A percentile compares a stretch with the other conserved stretches of the same genome.
These are phyloP conservation scores for Carpinus viminea DNA, from an alignment of 306 rosid species.

Conservation along the genomic window DNA sequence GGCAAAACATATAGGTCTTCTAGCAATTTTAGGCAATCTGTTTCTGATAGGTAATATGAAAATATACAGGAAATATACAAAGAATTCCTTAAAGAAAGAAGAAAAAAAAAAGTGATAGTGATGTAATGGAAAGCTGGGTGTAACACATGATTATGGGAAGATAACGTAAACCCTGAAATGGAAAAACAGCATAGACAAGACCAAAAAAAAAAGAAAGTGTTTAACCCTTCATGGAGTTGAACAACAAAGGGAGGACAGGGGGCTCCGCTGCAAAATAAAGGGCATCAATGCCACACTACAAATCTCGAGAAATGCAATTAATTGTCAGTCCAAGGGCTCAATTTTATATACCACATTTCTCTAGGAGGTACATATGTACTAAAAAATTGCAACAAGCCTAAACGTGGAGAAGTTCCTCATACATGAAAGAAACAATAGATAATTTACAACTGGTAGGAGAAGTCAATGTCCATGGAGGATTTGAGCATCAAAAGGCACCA, in stretches of 20 bases:
- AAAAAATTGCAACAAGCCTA: background rate
- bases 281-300: background rate
- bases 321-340: background rate
- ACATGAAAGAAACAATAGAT: background rate
- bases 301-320: background rate
- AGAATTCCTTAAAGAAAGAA: background rate
- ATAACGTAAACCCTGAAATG: background rate
- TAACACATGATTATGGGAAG: background rate
- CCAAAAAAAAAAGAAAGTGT: background rate
- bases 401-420: background rate
- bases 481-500: constrained; percentile 7
- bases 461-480: constrained; percentile 15
- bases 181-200: background rate
- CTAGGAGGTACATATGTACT: background rate
- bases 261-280: background rate
- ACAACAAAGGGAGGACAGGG: background rate
- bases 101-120: background rate
- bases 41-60: background rate
- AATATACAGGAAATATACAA: background rate
- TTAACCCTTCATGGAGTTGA: background rate
- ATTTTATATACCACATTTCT: background rate
- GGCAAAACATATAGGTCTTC: background rate
- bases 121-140: background rate
- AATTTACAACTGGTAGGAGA: constrained; percentile 3
- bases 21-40: background rate